Conservation (phyloP, 2,329 filamentous ascomycete genomes). For the Alternaria consortialis region DNA sequence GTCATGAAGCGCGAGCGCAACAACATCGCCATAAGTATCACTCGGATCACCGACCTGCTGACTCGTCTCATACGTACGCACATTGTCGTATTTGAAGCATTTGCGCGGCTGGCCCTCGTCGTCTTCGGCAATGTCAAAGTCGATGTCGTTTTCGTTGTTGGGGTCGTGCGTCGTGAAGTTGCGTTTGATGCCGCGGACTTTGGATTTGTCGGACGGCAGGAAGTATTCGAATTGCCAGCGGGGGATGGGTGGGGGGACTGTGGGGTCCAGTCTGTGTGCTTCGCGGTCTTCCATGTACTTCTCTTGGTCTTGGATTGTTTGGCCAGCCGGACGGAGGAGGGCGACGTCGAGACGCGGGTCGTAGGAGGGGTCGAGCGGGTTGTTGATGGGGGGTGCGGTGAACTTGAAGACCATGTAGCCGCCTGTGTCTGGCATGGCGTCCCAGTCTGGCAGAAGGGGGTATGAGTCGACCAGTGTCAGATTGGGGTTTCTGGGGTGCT, state of each 20-base stretch:
- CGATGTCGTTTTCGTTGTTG: conserved; percentile 55
- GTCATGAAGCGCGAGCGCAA: conserved; percentile 68
- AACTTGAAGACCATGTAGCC: conserved; percentile 70
- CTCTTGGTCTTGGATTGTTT: conserved; percentile 62
- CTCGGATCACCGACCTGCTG: conserved; percentile 61
- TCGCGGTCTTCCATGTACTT: conserved; percentile 59
- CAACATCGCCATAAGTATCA: conserved; percentile 63
- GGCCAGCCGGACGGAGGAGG: conserved; percentile 63
- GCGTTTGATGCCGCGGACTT: conserved; percentile 62
- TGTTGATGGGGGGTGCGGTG: conserved; percentile 65
- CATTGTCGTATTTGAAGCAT: conserved; percentile 64
- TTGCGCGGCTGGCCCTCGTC: conserved; percentile 59
- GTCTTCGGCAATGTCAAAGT: conserved; percentile 46
- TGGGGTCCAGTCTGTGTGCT: conserved; percentile 57
- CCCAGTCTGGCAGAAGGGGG: conserved; percentile 68
- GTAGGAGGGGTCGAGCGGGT: conserved; percentile 56
- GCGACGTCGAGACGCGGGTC: conserved; percentile 69
- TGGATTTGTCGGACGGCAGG: conserved; percentile 60
- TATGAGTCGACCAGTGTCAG: conserved; percentile 68
- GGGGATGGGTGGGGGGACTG: conserved; percentile 60
- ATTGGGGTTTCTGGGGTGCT: conserved; percentile 66
- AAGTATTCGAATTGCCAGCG: conserved; percentile 69
- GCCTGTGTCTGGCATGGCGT: conserved; percentile 66
- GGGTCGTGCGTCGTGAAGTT: conserved; percentile 65
- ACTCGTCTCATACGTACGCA: conserved; percentile 69